A percentile compares a stretch with the other conserved stretches of the same genome.
Conservation (phyloP, 2,329 filamentous ascomycete species). For the Penicillium crustosum region DNA sequence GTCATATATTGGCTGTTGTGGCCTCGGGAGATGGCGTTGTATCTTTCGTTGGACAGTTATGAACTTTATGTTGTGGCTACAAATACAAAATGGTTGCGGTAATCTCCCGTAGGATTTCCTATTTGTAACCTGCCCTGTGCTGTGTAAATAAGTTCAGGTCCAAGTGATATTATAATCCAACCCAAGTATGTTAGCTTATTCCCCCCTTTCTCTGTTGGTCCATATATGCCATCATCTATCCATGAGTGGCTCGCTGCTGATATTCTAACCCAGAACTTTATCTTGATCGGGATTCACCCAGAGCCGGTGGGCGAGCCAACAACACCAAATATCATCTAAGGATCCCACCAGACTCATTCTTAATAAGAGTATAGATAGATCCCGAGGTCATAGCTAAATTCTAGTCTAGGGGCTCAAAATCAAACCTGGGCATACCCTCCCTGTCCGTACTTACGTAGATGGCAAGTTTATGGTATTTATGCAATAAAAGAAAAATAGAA, state of each 20-base stretch:
- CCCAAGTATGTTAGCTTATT: not conserved
- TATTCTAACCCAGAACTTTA: not conserved
- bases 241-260: not conserved
- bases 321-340: too few relatives aligned
- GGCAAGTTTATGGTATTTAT: not conserved
- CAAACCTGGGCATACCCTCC: not conserved
- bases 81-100: not conserved
- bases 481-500: not conserved
- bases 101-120: not conserved
- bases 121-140: not conserved
- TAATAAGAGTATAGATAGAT: not conserved
- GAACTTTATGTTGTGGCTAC: not conserved
- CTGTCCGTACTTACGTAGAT: not conserved
- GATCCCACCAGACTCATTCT: not conserved
- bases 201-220: not conserved
- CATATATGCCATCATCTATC: not conserved
- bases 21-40: constrained; percentile 10
- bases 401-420: not conserved
- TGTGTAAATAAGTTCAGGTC: not conserved
- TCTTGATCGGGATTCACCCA: not conserved
- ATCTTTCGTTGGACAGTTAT: not conserved
- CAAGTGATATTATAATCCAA: not conserved
- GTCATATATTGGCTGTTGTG: not conserved
- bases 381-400: too few relatives aligned
- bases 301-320: not conserved